Percentiles rank a stretch among this genome's conserved stretches.
phyloP scores from a whole-genome alignment of 176 grass and related monocot species.

The Juncus effusus region DNA sequence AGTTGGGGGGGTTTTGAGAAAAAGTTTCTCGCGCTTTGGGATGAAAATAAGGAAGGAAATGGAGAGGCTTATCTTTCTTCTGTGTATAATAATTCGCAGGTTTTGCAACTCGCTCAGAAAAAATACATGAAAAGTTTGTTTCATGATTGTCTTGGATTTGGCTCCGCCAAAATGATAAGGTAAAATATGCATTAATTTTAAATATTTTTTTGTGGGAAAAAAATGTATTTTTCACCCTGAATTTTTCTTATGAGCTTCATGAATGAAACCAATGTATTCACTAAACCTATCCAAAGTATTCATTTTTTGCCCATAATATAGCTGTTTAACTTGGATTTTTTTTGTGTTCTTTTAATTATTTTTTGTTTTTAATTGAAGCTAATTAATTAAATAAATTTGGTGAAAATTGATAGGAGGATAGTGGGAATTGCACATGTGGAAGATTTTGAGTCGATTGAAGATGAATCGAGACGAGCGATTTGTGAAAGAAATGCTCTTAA shows the following conservation, averaged over 20 bases:
- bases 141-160: conserved; percentile 93
- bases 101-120: conserved; percentile 49
- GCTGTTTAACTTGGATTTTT: not conserved
- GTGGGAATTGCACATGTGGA: conserved; percentile 84
- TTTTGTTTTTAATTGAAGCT: not conserved
- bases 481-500: conserved; percentile 62
- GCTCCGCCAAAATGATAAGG: conserved; percentile 97
- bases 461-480: conserved; percentile 49
- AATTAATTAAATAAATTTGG: not conserved
- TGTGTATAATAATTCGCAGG: conserved; percentile 68
- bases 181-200: conserved; percentile 20
- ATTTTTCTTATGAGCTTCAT: not conserved
- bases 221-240: not conserved
- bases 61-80: conserved; percentile 64
- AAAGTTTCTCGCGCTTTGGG: conserved; percentile 75
- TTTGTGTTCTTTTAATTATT: not conserved
- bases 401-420: conserved; percentile 52
- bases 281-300: no score
- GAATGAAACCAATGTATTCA: no score
- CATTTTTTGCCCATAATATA: not conserved
- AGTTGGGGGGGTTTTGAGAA: conserved; percentile 66
- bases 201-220: not conserved
- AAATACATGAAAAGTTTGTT: conserved; percentile 77
- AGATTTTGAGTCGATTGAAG: conserved; percentile 77
- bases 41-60: conserved; percentile 67